phyloP scores from a whole-genome alignment of 2,329 filamentous ascomycete genomes.

The Sarocladium brachiariae region DNA sequence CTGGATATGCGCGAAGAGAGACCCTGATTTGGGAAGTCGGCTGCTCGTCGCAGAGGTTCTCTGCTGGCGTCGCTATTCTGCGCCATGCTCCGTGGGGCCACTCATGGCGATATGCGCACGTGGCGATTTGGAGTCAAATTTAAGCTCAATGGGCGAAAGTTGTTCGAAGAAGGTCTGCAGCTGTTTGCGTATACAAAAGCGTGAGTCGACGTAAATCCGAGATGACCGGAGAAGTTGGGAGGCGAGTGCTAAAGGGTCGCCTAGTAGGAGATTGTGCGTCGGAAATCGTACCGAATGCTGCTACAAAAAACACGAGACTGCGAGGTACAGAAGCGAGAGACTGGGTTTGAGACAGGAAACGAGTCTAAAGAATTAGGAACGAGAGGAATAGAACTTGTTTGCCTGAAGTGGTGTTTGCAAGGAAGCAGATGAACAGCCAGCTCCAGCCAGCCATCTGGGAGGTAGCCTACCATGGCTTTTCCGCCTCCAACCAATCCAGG shows the following conservation, averaged over 20 bases:
- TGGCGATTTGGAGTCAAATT: neutral
- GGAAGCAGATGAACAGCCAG: neutral
- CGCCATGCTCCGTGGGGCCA: conserved; percentile 18
- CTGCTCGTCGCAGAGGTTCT: conserved; percentile 19
- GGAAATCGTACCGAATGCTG: too few species aligned
- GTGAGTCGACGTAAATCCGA: too few species aligned
- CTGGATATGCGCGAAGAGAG: conserved; percentile 27
- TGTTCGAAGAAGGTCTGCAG: too few species aligned
- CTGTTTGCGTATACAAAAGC: too few species aligned
- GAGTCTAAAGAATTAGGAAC: neutral
- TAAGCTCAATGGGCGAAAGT: neutral
- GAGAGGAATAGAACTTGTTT: neutral
- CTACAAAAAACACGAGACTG: too few species aligned
- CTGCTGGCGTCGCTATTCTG: conserved; percentile 23
- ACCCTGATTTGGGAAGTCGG: conserved; percentile 11
- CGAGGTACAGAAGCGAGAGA: too few species aligned
- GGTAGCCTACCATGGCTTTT: neutral
- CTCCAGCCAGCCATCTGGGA: conserved; percentile 7
- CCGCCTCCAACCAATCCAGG: too few species aligned
- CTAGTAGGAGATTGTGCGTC: too few species aligned
- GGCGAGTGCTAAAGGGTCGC: too few species aligned
- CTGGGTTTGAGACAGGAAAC: neutral
- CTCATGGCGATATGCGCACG: neutral
- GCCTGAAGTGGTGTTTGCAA: neutral
- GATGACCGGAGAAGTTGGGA: too few species aligned